These are phyloP conservation scores for Ramaria rubella DNA, from an alignment of 768 basidiomycete species.

Conservation along the genomic window DNA sequence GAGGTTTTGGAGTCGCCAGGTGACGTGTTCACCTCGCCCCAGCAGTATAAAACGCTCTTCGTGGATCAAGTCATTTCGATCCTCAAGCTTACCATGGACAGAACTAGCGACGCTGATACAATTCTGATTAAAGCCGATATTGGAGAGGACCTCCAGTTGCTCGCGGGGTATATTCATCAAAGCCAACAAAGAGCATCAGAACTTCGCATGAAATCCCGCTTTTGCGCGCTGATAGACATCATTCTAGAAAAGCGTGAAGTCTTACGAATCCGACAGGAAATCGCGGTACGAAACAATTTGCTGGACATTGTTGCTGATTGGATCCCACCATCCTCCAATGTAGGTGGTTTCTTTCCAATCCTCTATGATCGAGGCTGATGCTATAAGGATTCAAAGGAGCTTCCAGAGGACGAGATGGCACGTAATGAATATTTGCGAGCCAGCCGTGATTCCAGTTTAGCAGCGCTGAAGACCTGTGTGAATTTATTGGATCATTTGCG, in stretches of 20 bases:
- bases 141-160: slow-evolving; percentile 32
- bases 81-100: slow-evolving; percentile 73
- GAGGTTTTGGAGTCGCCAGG: slow-evolving; percentile 68
- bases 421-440: slow-evolving; percentile 17
- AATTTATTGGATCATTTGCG: slow-evolving; percentile 70
- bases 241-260: slow-evolving; percentile 57
- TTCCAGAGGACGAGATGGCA: slow-evolving; percentile 1
- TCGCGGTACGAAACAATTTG: slow-evolving; percentile 56
- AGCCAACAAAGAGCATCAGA: slow-evolving; percentile 47
- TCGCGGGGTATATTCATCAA: slow-evolving; percentile 61
- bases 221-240: slow-evolving; percentile 64
- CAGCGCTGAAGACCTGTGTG: slow-evolving; percentile 67
- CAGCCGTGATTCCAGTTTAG: slow-evolving; percentile 66
- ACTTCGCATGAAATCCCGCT: slow-evolving; percentile 62
- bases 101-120: slow-evolving; percentile 52
- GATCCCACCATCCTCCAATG: slow-evolving; percentile 52
- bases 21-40: background rate
- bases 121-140: slow-evolving; percentile 42
- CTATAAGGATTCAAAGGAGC: slow-evolving; percentile 19
- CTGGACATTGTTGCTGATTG: slow-evolving; percentile 77
- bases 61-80: slow-evolving; percentile 58
- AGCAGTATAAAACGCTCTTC: slow-evolving; percentile 2
- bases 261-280: slow-evolving; percentile 62
- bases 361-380: slow-evolving; percentile 15
- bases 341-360: slow-evolving; percentile 29